Evolutionary conservation across 345 rosid genomes (phyloP), one percentile per base, ranked within the genome.

Genomic region (Syzygium grande): DNA sequence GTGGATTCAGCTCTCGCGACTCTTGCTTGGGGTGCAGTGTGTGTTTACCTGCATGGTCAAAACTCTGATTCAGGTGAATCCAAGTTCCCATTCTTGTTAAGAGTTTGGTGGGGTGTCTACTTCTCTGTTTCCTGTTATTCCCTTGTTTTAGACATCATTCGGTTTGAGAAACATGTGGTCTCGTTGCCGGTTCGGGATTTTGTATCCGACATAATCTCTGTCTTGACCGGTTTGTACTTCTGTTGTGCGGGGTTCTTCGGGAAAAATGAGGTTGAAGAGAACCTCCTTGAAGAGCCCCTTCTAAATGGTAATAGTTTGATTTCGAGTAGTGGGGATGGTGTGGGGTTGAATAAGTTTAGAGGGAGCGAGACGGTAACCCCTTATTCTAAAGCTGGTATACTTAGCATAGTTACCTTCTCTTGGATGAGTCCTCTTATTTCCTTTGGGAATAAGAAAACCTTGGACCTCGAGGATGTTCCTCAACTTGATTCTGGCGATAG

Each of bases 381-480:
- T 77, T 92, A 85, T 80, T 43, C 88, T 23, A 88, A 79, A 34
- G 92, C 89, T 73, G 88, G 89, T 54, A 53, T 89, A 61, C 80
- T 90, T 43, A 90, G 93, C 73, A 17, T 77, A 54, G 85, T 92
- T 84, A 88, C 90, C 52, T 91, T 95, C 94, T 91, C 94, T 84
- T 95, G 97, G 97, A 89, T 93, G 92, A 87, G 94, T 89, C 91
- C 95, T 88, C 88, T 95, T 15, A 94, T 95, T 85, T 93, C 92
- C 59, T 53, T 83, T 84, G 97, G 97, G 61, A 92, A 94, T 85
- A 92, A 86, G 92, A 95, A 95, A 88, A 84, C 89, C 55, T 86
- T 95, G 87, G 95, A 95, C 90, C 91, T 91, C 12, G 97, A 93
- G 89, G 95, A 94, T 89, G 94, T 94, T 89, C 97, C 97, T 49